Conservation (phyloP, 371 early-diverging fungal species). For the Quaeritorhiza haematococci region DNA sequence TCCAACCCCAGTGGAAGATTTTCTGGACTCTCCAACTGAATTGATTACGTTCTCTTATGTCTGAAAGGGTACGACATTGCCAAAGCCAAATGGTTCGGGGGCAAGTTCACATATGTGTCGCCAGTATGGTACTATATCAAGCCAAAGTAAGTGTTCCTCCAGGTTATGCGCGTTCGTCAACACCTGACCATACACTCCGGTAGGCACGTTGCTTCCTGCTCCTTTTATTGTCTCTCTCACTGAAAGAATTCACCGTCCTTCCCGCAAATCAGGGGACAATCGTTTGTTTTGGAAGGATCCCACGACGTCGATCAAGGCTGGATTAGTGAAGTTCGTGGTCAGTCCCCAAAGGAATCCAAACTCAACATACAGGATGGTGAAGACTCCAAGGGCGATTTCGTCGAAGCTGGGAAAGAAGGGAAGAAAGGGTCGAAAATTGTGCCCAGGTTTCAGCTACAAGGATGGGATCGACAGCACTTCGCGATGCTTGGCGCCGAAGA, state of each 20-base stretch:
- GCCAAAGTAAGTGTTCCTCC: constrained; percentile 15
- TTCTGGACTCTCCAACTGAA: too few species aligned
- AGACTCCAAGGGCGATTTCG: too few species aligned
- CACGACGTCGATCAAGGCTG: constrained; percentile 61
- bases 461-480: not conserved
- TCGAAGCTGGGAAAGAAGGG: too few species aligned
- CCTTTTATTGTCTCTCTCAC: constrained; percentile 13
- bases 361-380: too few species aligned
- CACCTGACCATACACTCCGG: too few species aligned
- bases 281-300: constrained; percentile 32
- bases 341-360: constrained; percentile 3
- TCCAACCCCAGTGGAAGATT: too few species aligned
- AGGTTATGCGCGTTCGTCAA: too few species aligned
- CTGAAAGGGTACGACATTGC: constrained; percentile 60
- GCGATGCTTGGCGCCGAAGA: constrained; percentile 24
- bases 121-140: constrained; percentile 58
- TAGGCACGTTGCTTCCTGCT: too few species aligned
- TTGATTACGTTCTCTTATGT: too few species aligned
- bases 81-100: constrained; percentile 56
- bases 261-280: not conserved
- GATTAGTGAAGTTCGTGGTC: constrained; percentile 48
- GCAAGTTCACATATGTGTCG: constrained; percentile 60
- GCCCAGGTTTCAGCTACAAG: constrained; percentile 50
- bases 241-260: not conserved
- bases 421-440: too few species aligned